A percentile compares a stretch with the other conserved stretches of the same genome.
These are phyloP conservation scores for Globisporangium spinosum DNA, from an alignment of 352 stramenopile species.

Conservation along the genomic window DNA sequence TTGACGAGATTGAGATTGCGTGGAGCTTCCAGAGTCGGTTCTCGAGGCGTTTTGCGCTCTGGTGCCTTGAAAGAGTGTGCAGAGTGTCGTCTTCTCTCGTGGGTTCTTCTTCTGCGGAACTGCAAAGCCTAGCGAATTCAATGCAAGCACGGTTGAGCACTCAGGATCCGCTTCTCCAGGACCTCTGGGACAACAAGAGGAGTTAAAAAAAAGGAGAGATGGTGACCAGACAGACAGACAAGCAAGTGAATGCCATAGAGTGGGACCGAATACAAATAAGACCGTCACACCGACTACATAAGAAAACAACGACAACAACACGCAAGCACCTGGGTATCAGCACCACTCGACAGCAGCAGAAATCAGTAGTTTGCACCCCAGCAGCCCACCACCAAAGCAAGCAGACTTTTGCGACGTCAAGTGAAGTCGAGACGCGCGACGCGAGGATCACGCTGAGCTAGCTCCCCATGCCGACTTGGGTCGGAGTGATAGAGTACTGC, in stretches of 20 bases:
- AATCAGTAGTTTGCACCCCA: neutral
- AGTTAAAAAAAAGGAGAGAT: neutral
- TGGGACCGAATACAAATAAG: neutral
- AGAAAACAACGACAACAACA: neutral
- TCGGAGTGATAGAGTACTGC: neutral
- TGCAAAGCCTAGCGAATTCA: neutral
- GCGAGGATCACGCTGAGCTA: neutral
- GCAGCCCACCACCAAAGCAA: neutral
- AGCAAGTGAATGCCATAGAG: neutral
- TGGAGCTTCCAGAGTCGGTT: constrained; percentile 42
- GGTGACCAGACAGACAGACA: neutral
- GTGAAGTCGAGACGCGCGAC: neutral
- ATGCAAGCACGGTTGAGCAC: constrained; percentile 11
- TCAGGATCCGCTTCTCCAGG: constrained; percentile 19
- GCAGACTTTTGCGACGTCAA: neutral
- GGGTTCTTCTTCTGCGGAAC: neutral
- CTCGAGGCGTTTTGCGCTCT: constrained; percentile 47
- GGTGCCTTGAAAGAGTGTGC: constrained; percentile 32
- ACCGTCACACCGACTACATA: neutral
- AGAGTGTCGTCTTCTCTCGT: neutral
- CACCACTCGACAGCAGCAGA: neutral
- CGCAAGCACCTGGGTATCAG: neutral
- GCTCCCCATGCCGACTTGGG: neutral
- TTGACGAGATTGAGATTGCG: constrained; percentile 39
- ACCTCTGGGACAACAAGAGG: constrained; percentile 12